Evolutionary conservation across 805 yeast genomes (phyloP), one percentile per base, ranked within the genome.

Genomic region (Hanseniaspora hatyaiensis): DNA sequence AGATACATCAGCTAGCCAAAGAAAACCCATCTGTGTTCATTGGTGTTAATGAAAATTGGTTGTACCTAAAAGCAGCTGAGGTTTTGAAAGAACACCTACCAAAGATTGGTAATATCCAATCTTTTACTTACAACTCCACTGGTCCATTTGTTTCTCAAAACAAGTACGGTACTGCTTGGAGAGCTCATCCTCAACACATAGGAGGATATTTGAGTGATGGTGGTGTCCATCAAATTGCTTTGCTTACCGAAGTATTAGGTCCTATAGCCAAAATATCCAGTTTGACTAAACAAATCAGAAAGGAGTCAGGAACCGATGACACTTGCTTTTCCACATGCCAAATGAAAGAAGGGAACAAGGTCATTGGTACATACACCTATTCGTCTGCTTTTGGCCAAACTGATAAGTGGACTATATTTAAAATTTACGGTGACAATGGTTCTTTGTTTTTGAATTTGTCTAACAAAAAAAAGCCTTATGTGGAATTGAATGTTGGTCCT

Each of bases 201-300:
- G 97, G 97, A 47, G 96, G 96, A 0, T 88, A 71, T 65, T 69
- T 89, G 57, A 80, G 89, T 50, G 97, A 89, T 59, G 96, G 96
- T 58, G 97, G 96, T 61, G 97, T 89, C 20, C 97, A 89, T 65
- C 96, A 88, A 64, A 68, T 88, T 62, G 95, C 95, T 2, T 67
- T 86, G 32, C 72, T 88, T 53, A 86, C 95, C 8, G 85, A 77
- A 51, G 77, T 86, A 16, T 69, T 89, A 47, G 96, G 97, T 46
- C 69, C 71, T 20, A 80, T 86, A 13, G 76, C 73, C 41, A 63
- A 78, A 6, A 77, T 88, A 32, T 74, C 84, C 47, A 96, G 87
- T 8, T 73, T 74, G 54, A 80, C 96, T 12, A 76, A 69, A 52
- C 96, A 87, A 65, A 72, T 84, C 41, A 75, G 87, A 59, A 68